Evolutionary conservation across 805 yeast species (phyloP).

Genomic region (Kodamaea sagamina): DNA sequence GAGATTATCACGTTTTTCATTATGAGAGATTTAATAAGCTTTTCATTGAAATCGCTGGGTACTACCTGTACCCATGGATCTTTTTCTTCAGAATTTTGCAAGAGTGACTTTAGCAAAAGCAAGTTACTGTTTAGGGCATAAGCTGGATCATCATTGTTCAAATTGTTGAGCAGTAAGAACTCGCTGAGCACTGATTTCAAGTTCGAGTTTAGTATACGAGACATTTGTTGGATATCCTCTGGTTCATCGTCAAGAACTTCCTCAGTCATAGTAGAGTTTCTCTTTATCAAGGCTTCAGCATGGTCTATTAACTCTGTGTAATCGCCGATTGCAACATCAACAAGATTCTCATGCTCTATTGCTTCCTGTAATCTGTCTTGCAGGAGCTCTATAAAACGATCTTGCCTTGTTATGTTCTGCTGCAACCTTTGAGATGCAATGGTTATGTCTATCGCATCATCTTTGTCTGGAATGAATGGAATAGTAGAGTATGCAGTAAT

Average conservation of each 20-base stretch:
- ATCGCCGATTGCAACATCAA: slow-evolving; percentile 4
- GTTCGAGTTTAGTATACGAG: slow-evolving; percentile 5
- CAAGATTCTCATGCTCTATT: neutral
- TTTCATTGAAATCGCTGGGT: slow-evolving; percentile 2
- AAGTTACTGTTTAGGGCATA: neutral
- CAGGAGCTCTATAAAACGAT: neutral
- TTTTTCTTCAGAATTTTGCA: neutral
- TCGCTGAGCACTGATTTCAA: slow-evolving; percentile 2
- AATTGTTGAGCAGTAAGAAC: neutral
- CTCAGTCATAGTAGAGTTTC: neutral
- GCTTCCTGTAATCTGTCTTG: neutral
- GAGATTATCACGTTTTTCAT: slow-evolving; percentile 10
- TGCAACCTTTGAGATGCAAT: slow-evolving; percentile 21
- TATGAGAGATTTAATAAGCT: slow-evolving; percentile 4
- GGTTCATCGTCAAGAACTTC: neutral
- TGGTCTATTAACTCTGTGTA: slow-evolving; percentile 6
- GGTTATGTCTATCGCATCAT: slow-evolving; percentile 31
- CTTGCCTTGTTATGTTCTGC: slow-evolving; percentile 7
- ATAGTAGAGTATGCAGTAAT: slow-evolving; percentile 21
- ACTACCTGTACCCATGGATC: slow-evolving; percentile 12
- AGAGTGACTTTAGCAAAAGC: neutral
- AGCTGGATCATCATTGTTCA: neutral
- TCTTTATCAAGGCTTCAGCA: slow-evolving; percentile 3
- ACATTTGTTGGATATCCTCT: neutral
- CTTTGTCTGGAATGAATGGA: slow-evolving; percentile 29